These are phyloP conservation scores for Dillenia suffruticosa DNA, from an alignment of 164 flowering plant genomes.

Conservation along the genomic window DNA sequence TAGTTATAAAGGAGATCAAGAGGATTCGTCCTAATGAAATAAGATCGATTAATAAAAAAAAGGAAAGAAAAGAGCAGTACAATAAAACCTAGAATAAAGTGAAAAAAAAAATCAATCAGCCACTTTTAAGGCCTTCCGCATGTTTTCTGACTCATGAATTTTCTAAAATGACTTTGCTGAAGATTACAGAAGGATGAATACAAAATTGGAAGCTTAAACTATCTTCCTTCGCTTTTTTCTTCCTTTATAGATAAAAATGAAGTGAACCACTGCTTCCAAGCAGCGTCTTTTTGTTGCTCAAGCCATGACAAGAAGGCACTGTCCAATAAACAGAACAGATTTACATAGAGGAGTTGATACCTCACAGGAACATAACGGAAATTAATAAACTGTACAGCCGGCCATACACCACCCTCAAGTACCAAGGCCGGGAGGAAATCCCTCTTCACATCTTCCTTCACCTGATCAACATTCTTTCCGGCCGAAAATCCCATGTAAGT, in stretches of 20 bases:
- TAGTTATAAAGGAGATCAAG: no score
- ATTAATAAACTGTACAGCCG: constrained; percentile 71
- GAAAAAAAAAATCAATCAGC: no score
- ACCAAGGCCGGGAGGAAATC: constrained; percentile 77
- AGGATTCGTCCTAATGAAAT: no score
- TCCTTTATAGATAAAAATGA: constrained; percentile 31
- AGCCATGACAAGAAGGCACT: constrained; percentile 78
- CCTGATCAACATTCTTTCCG: constrained; percentile 65
- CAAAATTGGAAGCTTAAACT: neutral
- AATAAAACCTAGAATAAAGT: no score
- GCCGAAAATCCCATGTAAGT: constrained; percentile 76
- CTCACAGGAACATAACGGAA: constrained; percentile 76
- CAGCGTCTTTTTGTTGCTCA: constrained; percentile 79
- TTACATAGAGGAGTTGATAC: constrained; percentile 88
- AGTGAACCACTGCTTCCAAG: constrained; percentile 43
- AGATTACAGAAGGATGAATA: neutral
- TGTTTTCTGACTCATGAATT: no score
- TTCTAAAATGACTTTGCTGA: no score
- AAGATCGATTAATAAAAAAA: no score
- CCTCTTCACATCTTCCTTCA: constrained; percentile 85
- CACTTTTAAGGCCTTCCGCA: no score
- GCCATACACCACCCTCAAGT: constrained; percentile 84
- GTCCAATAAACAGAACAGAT: constrained; percentile 80
- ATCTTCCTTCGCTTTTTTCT: constrained; percentile 23
- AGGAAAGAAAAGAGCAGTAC: no score